Conservation (phyloP, 495 filamentous ascomycete species). For the Podospora comata region DNA sequence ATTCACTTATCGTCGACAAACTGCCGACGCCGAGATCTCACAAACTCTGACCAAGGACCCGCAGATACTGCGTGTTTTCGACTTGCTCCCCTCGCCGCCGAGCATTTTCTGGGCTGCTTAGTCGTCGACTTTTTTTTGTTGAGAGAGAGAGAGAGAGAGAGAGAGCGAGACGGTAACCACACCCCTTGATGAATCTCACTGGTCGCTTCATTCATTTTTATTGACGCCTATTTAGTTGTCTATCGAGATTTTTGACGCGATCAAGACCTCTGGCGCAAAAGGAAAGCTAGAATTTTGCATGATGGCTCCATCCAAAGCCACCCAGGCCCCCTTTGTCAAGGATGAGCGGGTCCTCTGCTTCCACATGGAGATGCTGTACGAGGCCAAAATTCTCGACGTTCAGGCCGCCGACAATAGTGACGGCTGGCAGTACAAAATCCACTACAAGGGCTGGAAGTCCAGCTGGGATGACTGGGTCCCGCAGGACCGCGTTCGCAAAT, state of each 20-base stretch:
- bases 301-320: constrained; percentile 41
- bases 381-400: constrained; percentile 88
- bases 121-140: neutral
- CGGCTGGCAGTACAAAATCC: constrained; percentile 79
- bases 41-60: neutral
- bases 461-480: constrained; percentile 99
- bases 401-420: constrained; percentile 66
- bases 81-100: neutral
- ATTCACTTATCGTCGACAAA: neutral
- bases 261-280: neutral
- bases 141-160: no score
- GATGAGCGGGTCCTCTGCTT: constrained; percentile 96
- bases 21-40: neutral
- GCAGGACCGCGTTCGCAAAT: constrained; percentile 89
- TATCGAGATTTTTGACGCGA: constrained; percentile 2
- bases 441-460: constrained; percentile 99
- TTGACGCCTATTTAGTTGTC: neutral
- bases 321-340: constrained; percentile 64
- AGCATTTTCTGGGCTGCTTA: neutral
- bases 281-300: neutral
- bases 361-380: constrained; percentile 92
- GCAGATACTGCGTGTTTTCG: neutral
- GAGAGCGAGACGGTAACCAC: neutral
- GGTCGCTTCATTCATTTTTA: neutral
- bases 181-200: neutral